Evolutionary conservation across 2,329 filamentous ascomycete genomes (phyloP).

Genomic region (Nemania sp.): DNA sequence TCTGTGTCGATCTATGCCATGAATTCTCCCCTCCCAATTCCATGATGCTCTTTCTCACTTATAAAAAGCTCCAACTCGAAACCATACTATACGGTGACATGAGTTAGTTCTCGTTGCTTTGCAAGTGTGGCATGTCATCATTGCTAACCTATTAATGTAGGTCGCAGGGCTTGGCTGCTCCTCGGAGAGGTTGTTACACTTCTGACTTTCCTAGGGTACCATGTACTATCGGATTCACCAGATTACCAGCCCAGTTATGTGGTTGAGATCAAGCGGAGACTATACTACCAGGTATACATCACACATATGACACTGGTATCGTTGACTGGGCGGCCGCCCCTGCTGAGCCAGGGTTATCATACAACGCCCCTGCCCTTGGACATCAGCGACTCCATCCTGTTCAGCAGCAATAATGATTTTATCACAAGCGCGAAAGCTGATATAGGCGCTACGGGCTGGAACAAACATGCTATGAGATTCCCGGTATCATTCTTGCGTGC

Average conservation of each 20-base stretch:
- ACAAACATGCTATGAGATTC: constrained; percentile 39
- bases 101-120: constrained; percentile 14
- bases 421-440: constrained; percentile 34
- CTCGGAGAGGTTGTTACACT: constrained; percentile 36
- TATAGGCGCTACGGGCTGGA: constrained; percentile 47
- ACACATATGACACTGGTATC: constrained; percentile 46
- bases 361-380: constrained; percentile 48
- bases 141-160: constrained; percentile 23
- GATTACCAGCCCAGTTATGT: constrained; percentile 31
- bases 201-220: constrained; percentile 55
- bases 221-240: constrained; percentile 44
- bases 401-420: constrained; percentile 36
- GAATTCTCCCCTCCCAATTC: constrained; percentile 38
- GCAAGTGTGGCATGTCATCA: not conserved
- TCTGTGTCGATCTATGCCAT: constrained; percentile 36
- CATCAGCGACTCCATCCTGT: constrained; percentile 44
- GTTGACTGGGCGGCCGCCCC: constrained; percentile 49
- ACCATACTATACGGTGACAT: constrained; percentile 18
- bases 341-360: constrained; percentile 43
- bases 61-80: constrained; percentile 13
- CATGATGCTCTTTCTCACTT: constrained; percentile 14
- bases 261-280: constrained; percentile 37
- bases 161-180: constrained; percentile 35
- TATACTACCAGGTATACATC: constrained; percentile 42
- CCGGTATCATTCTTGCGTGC: constrained; percentile 41